Conservation (phyloP, 2,329 filamentous ascomycete species). For the Colletotrichum cuscutae region DNA sequence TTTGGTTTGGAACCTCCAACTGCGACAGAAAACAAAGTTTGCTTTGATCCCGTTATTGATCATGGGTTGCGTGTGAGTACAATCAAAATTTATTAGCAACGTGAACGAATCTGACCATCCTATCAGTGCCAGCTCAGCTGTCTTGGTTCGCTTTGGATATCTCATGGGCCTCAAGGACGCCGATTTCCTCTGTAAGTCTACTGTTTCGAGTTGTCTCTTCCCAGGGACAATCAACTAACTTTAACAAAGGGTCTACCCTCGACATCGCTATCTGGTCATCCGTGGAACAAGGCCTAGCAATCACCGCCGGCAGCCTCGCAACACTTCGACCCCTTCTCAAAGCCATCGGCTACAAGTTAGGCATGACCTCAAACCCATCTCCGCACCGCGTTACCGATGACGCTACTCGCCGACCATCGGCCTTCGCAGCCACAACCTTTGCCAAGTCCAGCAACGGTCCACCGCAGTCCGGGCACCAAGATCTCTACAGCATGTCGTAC, state of each 20-base stretch:
- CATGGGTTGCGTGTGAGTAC: conserved; percentile 62
- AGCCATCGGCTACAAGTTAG: conserved; percentile 45
- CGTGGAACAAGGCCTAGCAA: conserved; percentile 57
- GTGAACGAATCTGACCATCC: neutral
- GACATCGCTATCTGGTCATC: conserved; percentile 61
- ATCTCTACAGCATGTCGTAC: conserved; percentile 10
- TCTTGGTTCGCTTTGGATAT: conserved; percentile 53
- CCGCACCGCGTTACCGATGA: conserved; percentile 14
- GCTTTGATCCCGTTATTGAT: conserved; percentile 63
- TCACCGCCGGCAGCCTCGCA: conserved; percentile 58
- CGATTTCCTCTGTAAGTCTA: conserved; percentile 54
- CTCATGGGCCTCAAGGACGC: conserved; percentile 49
- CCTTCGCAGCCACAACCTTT: neutral
- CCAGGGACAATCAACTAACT: neutral
- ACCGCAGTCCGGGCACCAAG: neutral
- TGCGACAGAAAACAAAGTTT: conserved; percentile 61
- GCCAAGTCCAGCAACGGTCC: neutral
- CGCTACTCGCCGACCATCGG: neutral
- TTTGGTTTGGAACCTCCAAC: conserved; percentile 65
- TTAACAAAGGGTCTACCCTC: conserved; percentile 46
- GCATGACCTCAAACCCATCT: conserved; percentile 34
- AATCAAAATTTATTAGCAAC: neutral
- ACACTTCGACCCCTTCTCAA: conserved; percentile 57
- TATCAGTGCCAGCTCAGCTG: conserved; percentile 54
- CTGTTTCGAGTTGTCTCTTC: neutral